A percentile compares a stretch with the other conserved stretches of the same genome.
Evolutionary conservation across 1,284 basidiomycete species (phyloP).

Genomic region (Marasmius oreades): DNA sequence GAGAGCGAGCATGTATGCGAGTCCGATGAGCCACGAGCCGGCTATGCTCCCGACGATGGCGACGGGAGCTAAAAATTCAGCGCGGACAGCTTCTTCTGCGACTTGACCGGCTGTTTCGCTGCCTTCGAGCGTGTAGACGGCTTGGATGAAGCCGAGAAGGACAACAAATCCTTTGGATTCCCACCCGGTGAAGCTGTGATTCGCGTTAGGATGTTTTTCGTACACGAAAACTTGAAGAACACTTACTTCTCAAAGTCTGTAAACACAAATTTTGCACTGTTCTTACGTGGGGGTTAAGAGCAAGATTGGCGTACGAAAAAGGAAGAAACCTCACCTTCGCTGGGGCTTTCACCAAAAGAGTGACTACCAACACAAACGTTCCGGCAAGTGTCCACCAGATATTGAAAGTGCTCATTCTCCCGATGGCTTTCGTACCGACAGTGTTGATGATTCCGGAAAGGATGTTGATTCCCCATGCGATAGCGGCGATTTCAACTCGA

Average conservation of each 20-base stretch:
- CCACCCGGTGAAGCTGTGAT: conserved; percentile 53
- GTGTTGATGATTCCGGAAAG: conserved; percentile 51
- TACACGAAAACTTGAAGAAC: background rate
- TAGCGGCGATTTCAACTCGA: conserved; percentile 47
- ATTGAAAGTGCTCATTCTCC: conserved; percentile 52
- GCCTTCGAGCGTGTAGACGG: conserved; percentile 60
- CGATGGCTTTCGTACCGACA: conserved; percentile 54
- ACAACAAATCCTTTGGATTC: conserved; percentile 51
- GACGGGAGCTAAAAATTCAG: conserved; percentile 53
- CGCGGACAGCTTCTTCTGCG: conserved; percentile 56
- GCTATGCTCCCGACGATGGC: conserved; percentile 53
- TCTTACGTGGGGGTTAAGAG: conserved; percentile 30
- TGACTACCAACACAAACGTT: conserved; percentile 54
- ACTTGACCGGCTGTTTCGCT: conserved; percentile 64
- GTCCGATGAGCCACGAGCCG: conserved; percentile 60
- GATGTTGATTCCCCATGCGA: conserved; percentile 59
- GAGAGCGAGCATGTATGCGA: conserved; percentile 57
- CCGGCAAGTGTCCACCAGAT: conserved; percentile 63
- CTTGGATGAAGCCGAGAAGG: conserved; percentile 58
- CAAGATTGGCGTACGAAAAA: background rate
- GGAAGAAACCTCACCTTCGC: conserved; percentile 35
- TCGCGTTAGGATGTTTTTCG: conserved; percentile 1
- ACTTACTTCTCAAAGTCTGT: conserved; percentile 54
- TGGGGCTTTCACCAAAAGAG: conserved; percentile 53
- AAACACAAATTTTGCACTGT: conserved; percentile 51